Evolutionary conservation across 768 basidiomycete genomes (phyloP).

Genomic region (Boletus huronensis): DNA sequence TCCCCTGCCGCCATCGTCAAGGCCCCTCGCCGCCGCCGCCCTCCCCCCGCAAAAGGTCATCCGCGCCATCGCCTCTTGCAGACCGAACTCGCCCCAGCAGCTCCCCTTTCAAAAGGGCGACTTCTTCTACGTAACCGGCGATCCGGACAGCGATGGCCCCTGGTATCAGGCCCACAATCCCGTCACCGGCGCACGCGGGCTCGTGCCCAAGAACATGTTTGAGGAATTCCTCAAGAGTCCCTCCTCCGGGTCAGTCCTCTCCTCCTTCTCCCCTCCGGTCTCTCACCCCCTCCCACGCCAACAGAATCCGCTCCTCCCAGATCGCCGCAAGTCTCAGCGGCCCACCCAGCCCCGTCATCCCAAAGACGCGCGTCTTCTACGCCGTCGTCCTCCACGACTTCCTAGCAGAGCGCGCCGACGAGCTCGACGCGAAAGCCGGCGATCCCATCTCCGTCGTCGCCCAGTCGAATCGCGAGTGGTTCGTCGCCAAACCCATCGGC

Average conservation of each 20-base stretch:
- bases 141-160: conserved; percentile 49
- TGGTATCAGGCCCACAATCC: conserved; percentile 98
- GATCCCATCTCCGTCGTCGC: conserved; percentile 97
- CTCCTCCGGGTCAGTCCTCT: conserved; percentile 38
- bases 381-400: conserved; percentile 97
- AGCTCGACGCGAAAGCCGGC: conserved; percentile 90
- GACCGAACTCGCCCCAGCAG: conserved; percentile 73
- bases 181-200: conserved; percentile 82
- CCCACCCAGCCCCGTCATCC: conserved; percentile 28
- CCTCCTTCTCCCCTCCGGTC: neutral
- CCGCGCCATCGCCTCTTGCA: conserved; percentile 67
- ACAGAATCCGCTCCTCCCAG: conserved; percentile 44
- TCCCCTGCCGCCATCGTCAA: conserved; percentile 42
- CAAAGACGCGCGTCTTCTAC: conserved; percentile 71
- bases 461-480: conserved; percentile 99
- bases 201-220: conserved; percentile 84
- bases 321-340: conserved; percentile 13
- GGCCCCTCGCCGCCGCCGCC: conserved; percentile 58
- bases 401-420: conserved; percentile 90
- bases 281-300: neutral
- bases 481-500: conserved; percentile 98
- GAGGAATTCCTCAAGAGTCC: conserved; percentile 84
- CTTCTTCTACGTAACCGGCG: conserved; percentile 93
- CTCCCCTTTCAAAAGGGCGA: conserved; percentile 92
- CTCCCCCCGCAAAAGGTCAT: conserved; percentile 94